These are phyloP conservation scores for Quercus robur DNA, from an alignment of 306 rosid genomes.

Conservation along the genomic window DNA sequence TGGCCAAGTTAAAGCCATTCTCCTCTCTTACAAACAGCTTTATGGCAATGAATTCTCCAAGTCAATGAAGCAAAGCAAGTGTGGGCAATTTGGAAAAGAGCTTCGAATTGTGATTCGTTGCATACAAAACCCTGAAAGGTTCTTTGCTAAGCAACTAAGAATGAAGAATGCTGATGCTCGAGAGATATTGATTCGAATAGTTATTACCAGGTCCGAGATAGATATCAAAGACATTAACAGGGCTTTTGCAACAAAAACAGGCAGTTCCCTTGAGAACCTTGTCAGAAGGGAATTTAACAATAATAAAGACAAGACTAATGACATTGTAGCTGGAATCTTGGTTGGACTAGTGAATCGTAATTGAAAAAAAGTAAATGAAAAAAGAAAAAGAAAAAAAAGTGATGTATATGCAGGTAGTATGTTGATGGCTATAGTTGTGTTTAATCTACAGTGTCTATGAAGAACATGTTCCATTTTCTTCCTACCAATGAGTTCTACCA, in stretches of 20 bases:
- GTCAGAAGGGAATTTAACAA: slow-evolving; percentile 14
- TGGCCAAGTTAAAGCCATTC: slow-evolving; percentile 13
- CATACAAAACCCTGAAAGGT: slow-evolving; percentile 14
- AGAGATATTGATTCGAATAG: slow-evolving; percentile 6
- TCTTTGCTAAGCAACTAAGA: slow-evolving; percentile 17
- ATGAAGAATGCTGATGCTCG: slow-evolving; percentile 16
- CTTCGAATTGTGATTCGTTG: slow-evolving; percentile 6
- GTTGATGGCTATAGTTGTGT: too few species aligned
- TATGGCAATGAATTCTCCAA: slow-evolving; percentile 20
- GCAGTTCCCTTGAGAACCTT: slow-evolving; percentile 7
- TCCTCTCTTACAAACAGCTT: slow-evolving; percentile 18
- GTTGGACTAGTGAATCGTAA: slow-evolving; percentile 2
- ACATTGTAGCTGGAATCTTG: slow-evolving; percentile 1
- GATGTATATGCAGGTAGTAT: background rate
- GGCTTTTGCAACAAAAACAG: slow-evolving; percentile 15
- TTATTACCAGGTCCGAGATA: slow-evolving; percentile 12
- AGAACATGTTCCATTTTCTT: too few species aligned
- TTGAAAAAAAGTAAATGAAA: background rate
- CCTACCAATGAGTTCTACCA: too few species aligned
- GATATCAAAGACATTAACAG: slow-evolving; percentile 2
- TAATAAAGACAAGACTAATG: background rate
- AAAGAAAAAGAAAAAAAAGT: too few species aligned
- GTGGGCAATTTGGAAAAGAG: slow-evolving; percentile 26
- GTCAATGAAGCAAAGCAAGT: slow-evolving; percentile 18
- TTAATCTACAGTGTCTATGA: too few species aligned